A percentile compares a stretch with the other conserved stretches of the same genome.
These are phyloP conservation scores for Wallacemonas sp. DNA, from an alignment of 208 protist species.

Conservation along the genomic window DNA sequence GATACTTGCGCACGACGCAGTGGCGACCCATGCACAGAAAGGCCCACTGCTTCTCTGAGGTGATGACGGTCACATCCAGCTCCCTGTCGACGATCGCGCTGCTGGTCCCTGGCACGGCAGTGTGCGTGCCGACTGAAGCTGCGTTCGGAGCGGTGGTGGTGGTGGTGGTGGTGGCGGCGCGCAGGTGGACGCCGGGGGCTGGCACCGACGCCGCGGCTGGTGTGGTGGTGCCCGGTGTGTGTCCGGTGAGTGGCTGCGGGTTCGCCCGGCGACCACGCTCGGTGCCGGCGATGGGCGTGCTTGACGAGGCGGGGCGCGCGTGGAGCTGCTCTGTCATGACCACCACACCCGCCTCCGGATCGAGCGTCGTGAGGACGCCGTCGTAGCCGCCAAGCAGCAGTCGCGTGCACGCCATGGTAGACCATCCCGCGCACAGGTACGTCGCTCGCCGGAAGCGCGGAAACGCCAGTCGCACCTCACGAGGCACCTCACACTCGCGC, in stretches of 20 bases:
- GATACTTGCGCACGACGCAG: slow-evolving; percentile 61
- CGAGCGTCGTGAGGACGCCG: slow-evolving; percentile 61
- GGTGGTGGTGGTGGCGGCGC: not conserved
- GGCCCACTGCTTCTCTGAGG: slow-evolving; percentile 41
- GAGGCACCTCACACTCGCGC: slow-evolving; percentile 33
- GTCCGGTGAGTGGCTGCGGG: slow-evolving; percentile 14
- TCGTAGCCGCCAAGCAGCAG: slow-evolving; percentile 63
- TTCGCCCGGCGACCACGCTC: not conserved
- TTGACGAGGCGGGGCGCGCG: not conserved
- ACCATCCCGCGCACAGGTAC: slow-evolving; percentile 61
- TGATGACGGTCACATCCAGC: slow-evolving; percentile 42
- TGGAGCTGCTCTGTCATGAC: slow-evolving; percentile 45
- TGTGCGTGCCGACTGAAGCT: not conserved
- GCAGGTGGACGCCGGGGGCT: not conserved
- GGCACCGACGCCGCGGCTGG: not conserved
- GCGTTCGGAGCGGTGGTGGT: not conserved
- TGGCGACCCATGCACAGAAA: slow-evolving; percentile 56
- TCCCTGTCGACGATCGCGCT: slow-evolving; percentile 14
- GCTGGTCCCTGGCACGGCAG: not conserved
- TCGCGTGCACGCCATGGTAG: slow-evolving; percentile 42
- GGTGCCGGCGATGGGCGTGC: not conserved
- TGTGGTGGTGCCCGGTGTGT: not conserved
- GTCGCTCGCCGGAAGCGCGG: slow-evolving; percentile 33
- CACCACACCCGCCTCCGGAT: slow-evolving; percentile 40
- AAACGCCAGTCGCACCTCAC: slow-evolving; percentile 43